Percentiles rank a stretch among this genome's conserved stretches.
Conservation (phyloP, 352 stramenopile genomes). For the Hyaloperonospora brassicae region DNA sequence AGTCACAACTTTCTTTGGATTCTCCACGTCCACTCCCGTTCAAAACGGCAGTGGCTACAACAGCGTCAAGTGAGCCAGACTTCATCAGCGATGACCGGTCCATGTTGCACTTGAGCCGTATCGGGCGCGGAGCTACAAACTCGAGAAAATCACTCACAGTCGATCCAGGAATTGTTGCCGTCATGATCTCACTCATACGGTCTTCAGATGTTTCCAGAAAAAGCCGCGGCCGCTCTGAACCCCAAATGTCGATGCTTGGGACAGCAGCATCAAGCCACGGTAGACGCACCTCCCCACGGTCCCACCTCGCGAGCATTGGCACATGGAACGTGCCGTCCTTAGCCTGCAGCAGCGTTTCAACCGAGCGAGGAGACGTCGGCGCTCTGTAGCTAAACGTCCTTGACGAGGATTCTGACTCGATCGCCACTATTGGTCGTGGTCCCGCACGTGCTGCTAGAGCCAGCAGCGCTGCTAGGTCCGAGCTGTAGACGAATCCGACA, state of each 20-base stretch:
- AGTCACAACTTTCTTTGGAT: slow-evolving; percentile 3
- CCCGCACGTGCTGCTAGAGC: slow-evolving; percentile 6
- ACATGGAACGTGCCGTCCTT: slow-evolving; percentile 32
- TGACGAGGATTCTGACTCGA: slow-evolving; percentile 3
- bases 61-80: too few species aligned
- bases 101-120: slow-evolving; percentile 20
- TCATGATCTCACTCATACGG: slow-evolving; percentile 47
- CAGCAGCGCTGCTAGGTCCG: slow-evolving; percentile 49
- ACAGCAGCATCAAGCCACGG: slow-evolving; percentile 42
- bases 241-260: too few species aligned
- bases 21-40: slow-evolving; percentile 2
- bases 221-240: slow-evolving; percentile 1
- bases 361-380: slow-evolving; percentile 18
- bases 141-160: slow-evolving; percentile 39
- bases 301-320: slow-evolving; percentile 31
- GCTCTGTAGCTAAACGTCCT: background rate
- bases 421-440: slow-evolving; percentile 7
- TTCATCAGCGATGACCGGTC: background rate
- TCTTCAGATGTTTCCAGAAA: slow-evolving; percentile 44
- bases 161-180: slow-evolving; percentile 32
- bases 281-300: slow-evolving; percentile 27
- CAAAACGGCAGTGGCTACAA: too few species aligned
- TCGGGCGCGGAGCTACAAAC: slow-evolving; percentile 32
- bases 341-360: slow-evolving; percentile 4
- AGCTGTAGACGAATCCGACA: slow-evolving; percentile 58